phyloP scores from a whole-genome alignment of 2,329 filamentous ascomycete species.

The Epichloe amarillans region DNA sequence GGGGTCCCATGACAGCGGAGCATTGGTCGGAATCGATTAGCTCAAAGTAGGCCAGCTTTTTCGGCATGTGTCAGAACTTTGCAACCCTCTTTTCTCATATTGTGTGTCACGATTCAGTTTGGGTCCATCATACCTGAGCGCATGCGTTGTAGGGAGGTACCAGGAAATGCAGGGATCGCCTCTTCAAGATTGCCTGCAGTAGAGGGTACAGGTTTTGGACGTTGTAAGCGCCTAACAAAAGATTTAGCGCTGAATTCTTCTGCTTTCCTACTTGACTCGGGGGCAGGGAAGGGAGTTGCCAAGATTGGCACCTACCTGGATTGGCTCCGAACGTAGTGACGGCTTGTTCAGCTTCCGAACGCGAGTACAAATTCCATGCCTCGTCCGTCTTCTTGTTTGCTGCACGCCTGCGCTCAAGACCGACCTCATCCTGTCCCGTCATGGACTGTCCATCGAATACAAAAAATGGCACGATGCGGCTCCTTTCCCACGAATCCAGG shows the following conservation, averaged over 20 bases:
- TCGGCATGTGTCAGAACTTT: background rate
- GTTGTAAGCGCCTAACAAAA: conserved; percentile 51
- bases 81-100: background rate
- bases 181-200: conserved; percentile 59
- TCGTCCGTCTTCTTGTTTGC: conserved; percentile 60
- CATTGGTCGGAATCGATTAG: conserved; percentile 52
- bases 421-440: conserved; percentile 58
- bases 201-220: conserved; percentile 63
- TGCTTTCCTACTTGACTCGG: background rate
- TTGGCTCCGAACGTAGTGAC: conserved; percentile 72
- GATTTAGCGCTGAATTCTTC: background rate
- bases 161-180: conserved; percentile 58
- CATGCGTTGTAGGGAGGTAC: conserved; percentile 81
- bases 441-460: conserved; percentile 83
- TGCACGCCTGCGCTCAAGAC: conserved; percentile 47
- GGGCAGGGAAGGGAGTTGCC: background rate
- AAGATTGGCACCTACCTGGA: conserved; percentile 40
- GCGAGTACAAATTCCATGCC: conserved; percentile 81
- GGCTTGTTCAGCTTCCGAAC: conserved; percentile 64
- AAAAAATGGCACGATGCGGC: conserved; percentile 67
- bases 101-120: background rate
- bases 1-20: conserved; percentile 69
- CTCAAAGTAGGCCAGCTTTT: conserved; percentile 61
- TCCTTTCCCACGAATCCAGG: conserved; percentile 55
- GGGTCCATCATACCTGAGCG: conserved; percentile 51